Evolutionary conservation across 2,329 filamentous ascomycete genomes (phyloP).

Genomic region (Epicoccum nigrum): DNA sequence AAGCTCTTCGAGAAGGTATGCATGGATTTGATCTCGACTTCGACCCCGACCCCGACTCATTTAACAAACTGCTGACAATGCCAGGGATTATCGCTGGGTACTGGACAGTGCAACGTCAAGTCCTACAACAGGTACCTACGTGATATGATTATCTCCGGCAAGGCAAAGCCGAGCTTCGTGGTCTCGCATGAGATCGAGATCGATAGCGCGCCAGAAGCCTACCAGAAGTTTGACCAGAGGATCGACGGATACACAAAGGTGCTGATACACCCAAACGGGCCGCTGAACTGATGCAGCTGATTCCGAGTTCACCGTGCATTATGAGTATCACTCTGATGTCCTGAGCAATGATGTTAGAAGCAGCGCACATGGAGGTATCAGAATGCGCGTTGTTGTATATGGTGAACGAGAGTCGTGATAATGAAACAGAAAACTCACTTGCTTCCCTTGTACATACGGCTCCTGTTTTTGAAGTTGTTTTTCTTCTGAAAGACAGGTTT

Average conservation of each 20-base stretch:
- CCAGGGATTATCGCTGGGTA: conserved; percentile 65
- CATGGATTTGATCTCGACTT: neutral
- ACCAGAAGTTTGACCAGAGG: conserved; percentile 70
- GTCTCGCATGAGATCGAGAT: conserved; percentile 69
- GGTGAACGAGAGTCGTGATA: no score
- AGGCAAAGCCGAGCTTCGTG: conserved; percentile 70
- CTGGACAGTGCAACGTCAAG: conserved; percentile 72
- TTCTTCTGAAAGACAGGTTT: neutral
- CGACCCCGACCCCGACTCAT: neutral
- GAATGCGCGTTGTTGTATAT: no score
- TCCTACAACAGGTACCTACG: conserved; percentile 70
- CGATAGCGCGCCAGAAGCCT: conserved; percentile 65
- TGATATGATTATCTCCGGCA: conserved; percentile 68
- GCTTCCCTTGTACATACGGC: no score
- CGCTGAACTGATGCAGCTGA: conserved; percentile 23
- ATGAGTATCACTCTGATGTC: neutral
- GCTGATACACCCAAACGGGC: conserved; percentile 67
- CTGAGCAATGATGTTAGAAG: conserved; percentile 8
- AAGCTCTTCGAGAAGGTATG: conserved; percentile 71
- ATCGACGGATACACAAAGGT: conserved; percentile 73
- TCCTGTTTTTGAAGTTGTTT: neutral
- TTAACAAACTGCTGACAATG: conserved; percentile 10
- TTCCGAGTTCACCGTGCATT: no score
- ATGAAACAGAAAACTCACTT: no score
- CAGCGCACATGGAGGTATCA: neutral